Percentiles rank a stretch among this genome's conserved stretches.
Conservation (phyloP, 2,329 filamentous ascomycete species). For the Stemphylium lycopersici region DNA sequence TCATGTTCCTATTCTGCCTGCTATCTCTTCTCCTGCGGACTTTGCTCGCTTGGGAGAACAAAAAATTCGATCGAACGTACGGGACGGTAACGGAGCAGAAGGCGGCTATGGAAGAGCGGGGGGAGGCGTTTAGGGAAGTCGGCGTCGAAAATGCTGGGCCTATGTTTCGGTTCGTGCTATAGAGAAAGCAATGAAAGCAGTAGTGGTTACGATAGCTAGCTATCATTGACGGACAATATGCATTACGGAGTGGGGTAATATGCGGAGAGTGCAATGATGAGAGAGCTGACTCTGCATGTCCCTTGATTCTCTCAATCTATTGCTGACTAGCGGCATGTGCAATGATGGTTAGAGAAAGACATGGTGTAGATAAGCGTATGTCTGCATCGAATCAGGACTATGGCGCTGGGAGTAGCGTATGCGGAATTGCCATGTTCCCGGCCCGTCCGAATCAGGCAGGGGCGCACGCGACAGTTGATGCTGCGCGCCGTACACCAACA, state of each 20-base stretch:
- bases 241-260: too few species aligned
- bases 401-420: not conserved
- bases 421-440: not conserved
- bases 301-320: not conserved
- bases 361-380: not conserved
- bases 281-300: too few species aligned
- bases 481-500: not conserved
- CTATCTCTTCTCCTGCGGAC: conserved; percentile 37
- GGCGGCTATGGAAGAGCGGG: conserved; percentile 24
- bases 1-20: conserved; percentile 47
- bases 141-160: conserved; percentile 46
- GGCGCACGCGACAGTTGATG: conserved; percentile 12
- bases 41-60: conserved; percentile 47
- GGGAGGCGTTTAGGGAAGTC: conserved; percentile 20
- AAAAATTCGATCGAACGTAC: conserved; percentile 41
- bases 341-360: not conserved
- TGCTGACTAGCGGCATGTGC: not conserved
- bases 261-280: too few species aligned
- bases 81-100: conserved; percentile 40
- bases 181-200: too few species aligned
- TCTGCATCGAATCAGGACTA: conserved; percentile 4
- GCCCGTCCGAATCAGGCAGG: conserved; percentile 9
- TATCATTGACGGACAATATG: not conserved
- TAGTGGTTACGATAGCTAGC: too few species aligned
- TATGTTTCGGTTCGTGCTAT: conserved; percentile 41